Evolutionary conservation across 2,329 filamentous ascomycete genomes (phyloP), one percentile per base, ranked within the genome.

Genomic region (Colletotrichum theobromicola): DNA sequence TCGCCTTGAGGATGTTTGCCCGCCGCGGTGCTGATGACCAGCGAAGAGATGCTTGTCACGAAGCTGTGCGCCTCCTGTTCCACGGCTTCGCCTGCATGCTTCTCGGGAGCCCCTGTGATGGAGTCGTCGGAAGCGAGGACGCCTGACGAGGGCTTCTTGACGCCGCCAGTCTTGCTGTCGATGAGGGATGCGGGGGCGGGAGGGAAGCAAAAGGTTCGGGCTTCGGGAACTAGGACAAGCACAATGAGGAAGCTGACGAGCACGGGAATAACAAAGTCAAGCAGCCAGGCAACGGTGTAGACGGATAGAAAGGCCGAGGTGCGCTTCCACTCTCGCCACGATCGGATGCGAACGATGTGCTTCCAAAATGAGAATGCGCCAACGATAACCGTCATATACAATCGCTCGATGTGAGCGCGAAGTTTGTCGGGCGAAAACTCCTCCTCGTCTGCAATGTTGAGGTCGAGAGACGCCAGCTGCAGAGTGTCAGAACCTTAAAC

Each of bases 341-440:
- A 96, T 18, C 95, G 89, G 7, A 98, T 84, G 15, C 95, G 89
- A 4, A 90, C 93, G 76, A 96, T 88, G 75, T 98, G 95, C 79
- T 97, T 96, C 74, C 90, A 90, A 18, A 91, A 89, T 0, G 87
- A 88, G 57, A 95, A 88, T 15, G 95, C 60, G 16, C 92, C 89
- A 63, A 96, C 89, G 9, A 93, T 86, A 1, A 97, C 91, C 0
- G 93, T 94, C 89, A 95, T 95, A 81, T 97, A 97, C 13, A 97
- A 85, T 16, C 95, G 88, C 83, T 97, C 95, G 5, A 97, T 81
- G 67, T 94, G 95, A 4, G 93, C 91, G 13, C 95, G 89, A 58
- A 97, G 86, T 84, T 97, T 97, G 79, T 97, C 94, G 0, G 95
- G 94, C 0, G 93, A 94, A 81, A 97, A 97, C 72, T 96, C 93